Conservation (phyloP, 2,329 filamentous ascomycete genomes). For the Venturia oleaginea region DNA sequence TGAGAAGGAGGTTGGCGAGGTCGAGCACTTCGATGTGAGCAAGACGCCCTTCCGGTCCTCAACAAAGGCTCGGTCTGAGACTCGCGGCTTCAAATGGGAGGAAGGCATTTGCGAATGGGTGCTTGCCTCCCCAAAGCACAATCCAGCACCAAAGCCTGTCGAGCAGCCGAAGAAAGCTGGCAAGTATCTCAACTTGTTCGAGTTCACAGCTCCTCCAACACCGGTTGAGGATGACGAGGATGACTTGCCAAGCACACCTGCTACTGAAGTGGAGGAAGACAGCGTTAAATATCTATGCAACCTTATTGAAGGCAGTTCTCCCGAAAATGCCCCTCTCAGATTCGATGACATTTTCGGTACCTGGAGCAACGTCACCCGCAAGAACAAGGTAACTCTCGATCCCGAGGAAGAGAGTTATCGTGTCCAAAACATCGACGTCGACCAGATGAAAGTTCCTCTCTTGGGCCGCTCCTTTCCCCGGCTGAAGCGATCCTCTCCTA, state of each 20-base stretch:
- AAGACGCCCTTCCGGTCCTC: constrained; percentile 6
- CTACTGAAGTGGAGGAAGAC: not conserved
- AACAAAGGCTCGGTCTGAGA: not conserved
- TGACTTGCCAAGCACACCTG: not conserved
- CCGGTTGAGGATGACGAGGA: not conserved
- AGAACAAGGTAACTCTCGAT: not conserved
- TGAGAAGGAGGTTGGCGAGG: not conserved
- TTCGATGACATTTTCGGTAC: not conserved
- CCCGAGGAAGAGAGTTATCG: not conserved
- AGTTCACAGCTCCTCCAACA: not conserved
- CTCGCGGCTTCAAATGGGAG: constrained; percentile 11
- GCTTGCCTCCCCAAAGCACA: not conserved
- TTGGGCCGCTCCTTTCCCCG: not conserved
- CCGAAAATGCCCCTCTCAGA: not conserved
- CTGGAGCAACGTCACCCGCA: not conserved
- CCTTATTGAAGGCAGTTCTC: not conserved
- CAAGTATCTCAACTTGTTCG: not conserved
- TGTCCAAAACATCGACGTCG: not conserved
- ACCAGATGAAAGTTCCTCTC: not conserved
- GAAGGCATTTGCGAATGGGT: constrained; percentile 14
- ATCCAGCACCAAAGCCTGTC: not conserved
- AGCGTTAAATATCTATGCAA: not conserved
- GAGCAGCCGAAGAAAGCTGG: not conserved
- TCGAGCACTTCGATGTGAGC: not conserved
- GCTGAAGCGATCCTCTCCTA: not conserved